Conservation (phyloP, 129 eudicot species). For the Artemisia tridentata region DNA sequence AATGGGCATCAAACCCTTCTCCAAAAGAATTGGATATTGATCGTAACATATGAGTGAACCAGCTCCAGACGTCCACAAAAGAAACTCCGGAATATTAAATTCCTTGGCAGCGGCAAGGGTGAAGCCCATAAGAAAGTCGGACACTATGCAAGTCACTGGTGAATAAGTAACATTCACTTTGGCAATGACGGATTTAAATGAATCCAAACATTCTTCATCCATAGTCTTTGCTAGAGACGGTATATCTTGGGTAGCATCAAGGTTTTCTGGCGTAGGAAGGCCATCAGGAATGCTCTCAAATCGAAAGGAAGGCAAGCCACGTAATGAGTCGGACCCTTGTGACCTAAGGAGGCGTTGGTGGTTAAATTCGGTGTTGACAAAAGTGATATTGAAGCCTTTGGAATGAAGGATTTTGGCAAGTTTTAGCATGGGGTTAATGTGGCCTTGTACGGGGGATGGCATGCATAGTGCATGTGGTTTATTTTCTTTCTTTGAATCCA, state of each 20-base stretch:
- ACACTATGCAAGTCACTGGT: constrained; percentile 34
- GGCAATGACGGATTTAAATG: constrained; percentile 17
- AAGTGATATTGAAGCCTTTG: too few relatives aligned
- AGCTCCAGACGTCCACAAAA: constrained; percentile 25
- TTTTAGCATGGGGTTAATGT: too few relatives aligned
- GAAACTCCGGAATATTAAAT: constrained; percentile 22
- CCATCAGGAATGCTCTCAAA: constrained; percentile 43
- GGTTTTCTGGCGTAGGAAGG: constrained; percentile 1
- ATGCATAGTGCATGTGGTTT: too few relatives aligned
- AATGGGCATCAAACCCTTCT: constrained; percentile 29
- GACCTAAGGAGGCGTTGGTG: background rate
- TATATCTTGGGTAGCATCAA: constrained; percentile 20
- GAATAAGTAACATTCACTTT: constrained; percentile 24
- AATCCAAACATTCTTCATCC: constrained; percentile 7
- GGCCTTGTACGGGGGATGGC: too few relatives aligned
- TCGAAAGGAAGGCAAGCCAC: constrained; percentile 28
- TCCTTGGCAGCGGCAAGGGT: constrained; percentile 16
- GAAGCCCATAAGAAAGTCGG: constrained; percentile 41
- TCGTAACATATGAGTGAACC: constrained; percentile 17
- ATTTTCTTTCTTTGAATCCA: too few relatives aligned
- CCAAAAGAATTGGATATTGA: constrained; percentile 18
- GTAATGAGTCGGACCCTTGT: constrained; percentile 20
- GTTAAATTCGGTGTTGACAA: too few relatives aligned
- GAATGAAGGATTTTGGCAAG: too few relatives aligned
- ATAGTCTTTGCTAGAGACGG: constrained; percentile 9